Evolutionary conservation across 306 rosid genomes (phyloP).

Genomic region (Senna tora): DNA sequence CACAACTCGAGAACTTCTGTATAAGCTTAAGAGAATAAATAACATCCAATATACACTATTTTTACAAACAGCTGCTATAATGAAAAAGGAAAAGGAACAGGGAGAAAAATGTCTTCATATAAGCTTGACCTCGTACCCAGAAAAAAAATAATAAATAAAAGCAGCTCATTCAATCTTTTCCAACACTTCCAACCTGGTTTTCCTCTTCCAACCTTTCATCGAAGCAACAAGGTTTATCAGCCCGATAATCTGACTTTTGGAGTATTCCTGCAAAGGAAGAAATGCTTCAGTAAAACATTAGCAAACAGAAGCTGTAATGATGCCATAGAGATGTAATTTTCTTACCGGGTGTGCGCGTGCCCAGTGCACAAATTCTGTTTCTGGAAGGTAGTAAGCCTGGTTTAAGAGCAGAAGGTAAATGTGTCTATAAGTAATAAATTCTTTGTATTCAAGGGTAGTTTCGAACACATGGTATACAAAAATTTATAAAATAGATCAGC

Average conservation of each 20-base stretch:
- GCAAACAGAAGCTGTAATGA: conserved; percentile 17
- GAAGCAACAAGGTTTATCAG: conserved; percentile 90
- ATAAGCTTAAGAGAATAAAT: conserved; percentile 36
- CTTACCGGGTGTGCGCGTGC: conserved; percentile 90
- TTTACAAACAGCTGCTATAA: conserved; percentile 39
- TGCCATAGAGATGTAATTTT: conserved; percentile 25
- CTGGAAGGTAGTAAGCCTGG: conserved; percentile 98
- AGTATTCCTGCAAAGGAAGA: conserved; percentile 75
- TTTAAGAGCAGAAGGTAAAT: conserved; percentile 38
- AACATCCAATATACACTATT: conserved; percentile 53
- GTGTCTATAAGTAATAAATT: conserved; percentile 23
- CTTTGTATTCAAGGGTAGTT: conserved; percentile 28
- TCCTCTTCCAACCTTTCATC: conserved; percentile 99
- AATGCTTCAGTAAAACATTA: conserved; percentile 32
- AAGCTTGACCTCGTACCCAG: conserved; percentile 35
- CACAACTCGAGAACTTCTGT: conserved; percentile 42
- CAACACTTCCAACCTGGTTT: conserved; percentile 82
- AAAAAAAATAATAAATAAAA: conserved; percentile 19
- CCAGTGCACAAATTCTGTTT: conserved; percentile 96
- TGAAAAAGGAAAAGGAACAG: conserved; percentile 19
- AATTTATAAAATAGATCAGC: conserved; percentile 14
- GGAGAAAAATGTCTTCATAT: conserved; percentile 28
- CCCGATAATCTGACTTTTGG: conserved; percentile 81
- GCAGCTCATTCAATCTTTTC: conserved; percentile 88
- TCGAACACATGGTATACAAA: conserved; percentile 19